Conservation (phyloP, 1,139 yeast species). For the Saccharomyces hybrid region DNA sequence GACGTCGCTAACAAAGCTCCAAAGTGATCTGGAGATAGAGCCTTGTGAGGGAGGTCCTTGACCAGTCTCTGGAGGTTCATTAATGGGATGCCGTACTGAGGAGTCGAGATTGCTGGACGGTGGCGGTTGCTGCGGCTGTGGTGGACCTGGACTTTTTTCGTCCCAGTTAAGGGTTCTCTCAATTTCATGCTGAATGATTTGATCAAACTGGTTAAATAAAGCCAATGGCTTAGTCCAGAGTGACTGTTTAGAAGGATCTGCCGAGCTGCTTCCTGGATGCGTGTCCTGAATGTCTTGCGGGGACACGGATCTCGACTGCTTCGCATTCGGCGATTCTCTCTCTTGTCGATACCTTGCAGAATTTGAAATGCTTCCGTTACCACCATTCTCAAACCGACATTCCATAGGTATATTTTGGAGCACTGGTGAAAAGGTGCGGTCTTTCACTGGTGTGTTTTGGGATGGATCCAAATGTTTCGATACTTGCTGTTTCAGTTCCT, state of each 20-base stretch:
- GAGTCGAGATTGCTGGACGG: slow-evolving; percentile 1
- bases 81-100: slow-evolving; percentile 1
- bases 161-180: slow-evolving; percentile 43
- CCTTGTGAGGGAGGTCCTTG: slow-evolving; percentile 27
- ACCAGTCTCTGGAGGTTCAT: slow-evolving; percentile 19
- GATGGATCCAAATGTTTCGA: slow-evolving; percentile 8
- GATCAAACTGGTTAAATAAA: slow-evolving; percentile 61
- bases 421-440: background rate
- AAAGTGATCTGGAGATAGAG: slow-evolving; percentile 30
- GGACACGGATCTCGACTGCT: background rate
- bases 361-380: background rate
- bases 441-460: background rate
- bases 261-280: slow-evolving; percentile 9
- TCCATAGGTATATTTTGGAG: background rate
- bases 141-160: slow-evolving; percentile 12
- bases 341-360: background rate
- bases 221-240: slow-evolving; percentile 49
- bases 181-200: slow-evolving; percentile 55
- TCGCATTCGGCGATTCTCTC: background rate
- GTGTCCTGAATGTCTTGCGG: slow-evolving; percentile 1
- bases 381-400: background rate
- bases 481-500: slow-evolving; percentile 23
- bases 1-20: slow-evolving; percentile 36
- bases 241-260: slow-evolving; percentile 15
- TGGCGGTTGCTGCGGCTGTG: slow-evolving; percentile 9